Percentiles rank a stretch among this genome's conserved stretches.
Evolutionary conservation across 2,329 filamentous ascomycete genomes (phyloP).

Genomic region (Alternaria atra): DNA sequence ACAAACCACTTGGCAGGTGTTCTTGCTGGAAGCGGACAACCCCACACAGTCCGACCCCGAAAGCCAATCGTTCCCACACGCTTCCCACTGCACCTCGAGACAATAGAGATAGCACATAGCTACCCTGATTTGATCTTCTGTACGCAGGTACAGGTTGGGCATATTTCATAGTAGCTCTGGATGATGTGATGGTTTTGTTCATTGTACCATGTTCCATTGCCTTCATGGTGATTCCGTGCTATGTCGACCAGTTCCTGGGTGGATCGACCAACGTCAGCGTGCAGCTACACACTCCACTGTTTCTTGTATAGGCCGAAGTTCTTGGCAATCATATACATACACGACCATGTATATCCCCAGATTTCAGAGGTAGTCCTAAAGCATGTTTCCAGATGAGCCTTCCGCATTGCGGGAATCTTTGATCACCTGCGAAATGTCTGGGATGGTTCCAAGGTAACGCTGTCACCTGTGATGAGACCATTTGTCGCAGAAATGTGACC

Average conservation of each 20-base stretch:
- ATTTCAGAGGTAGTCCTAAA: slow-evolving; percentile 10
- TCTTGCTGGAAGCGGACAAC: slow-evolving; percentile 19
- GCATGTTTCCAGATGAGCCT: slow-evolving; percentile 9
- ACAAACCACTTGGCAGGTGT: slow-evolving; percentile 12
- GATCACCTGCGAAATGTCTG: background rate
- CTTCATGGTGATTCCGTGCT: background rate
- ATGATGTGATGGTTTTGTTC: background rate
- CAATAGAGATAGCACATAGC: slow-evolving; percentile 2
- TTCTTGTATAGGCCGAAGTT: slow-evolving; percentile 9
- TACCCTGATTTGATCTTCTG: background rate
- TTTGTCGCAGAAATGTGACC: background rate
- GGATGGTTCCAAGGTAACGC: background rate
- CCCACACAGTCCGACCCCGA: slow-evolving; percentile 20
- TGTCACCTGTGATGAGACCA: background rate
- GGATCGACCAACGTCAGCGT: slow-evolving; percentile 22
- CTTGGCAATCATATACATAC: slow-evolving; percentile 22
- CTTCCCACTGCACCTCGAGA: slow-evolving; percentile 1
- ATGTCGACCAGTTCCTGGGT: slow-evolving; percentile 1
- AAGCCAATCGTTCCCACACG: slow-evolving; percentile 15
- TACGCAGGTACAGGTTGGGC: background rate
- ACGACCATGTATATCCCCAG: slow-evolving; percentile 18
- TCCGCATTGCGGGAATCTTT: background rate
- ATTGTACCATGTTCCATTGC: background rate
- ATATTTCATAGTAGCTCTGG: background rate
- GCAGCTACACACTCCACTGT: slow-evolving; percentile 33